phyloP scores from a whole-genome alignment of 2,329 filamentous ascomycete species.

The Verticillium alfalfae region DNA sequence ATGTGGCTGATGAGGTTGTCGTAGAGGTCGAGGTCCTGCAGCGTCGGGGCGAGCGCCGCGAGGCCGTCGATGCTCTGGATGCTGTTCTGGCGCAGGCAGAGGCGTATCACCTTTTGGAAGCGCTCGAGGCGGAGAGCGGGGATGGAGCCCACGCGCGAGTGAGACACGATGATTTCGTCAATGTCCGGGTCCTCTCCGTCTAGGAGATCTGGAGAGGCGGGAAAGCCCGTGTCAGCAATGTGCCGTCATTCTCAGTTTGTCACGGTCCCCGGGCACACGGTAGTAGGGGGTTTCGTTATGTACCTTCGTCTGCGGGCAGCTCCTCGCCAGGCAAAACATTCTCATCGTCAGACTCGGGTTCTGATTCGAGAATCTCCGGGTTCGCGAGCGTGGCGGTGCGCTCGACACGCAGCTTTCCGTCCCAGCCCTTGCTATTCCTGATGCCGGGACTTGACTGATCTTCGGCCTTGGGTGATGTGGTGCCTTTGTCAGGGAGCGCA shows the following conservation, averaged over 20 bases:
- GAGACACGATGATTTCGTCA: conserved; percentile 84
- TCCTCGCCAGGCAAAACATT: conserved; percentile 65
- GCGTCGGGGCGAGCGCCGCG: conserved; percentile 53
- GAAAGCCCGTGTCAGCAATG: conserved; percentile 10
- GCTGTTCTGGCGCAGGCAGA: conserved; percentile 90
- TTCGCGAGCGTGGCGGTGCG: conserved; percentile 66
- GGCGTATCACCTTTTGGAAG: conserved; percentile 67
- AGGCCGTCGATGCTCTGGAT: conserved; percentile 79
- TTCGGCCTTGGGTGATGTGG: conserved; percentile 26
- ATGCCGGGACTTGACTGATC: conserved; percentile 40
- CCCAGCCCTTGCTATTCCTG: conserved; percentile 68
- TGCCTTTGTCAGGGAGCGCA: conserved; percentile 39
- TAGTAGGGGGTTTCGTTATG: conserved; percentile 7
- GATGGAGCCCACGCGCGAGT: conserved; percentile 77
- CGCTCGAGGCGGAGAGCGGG: conserved; percentile 73
- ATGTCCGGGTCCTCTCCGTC: conserved; percentile 55
- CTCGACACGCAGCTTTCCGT: conserved; percentile 74
- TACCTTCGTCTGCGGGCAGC: conserved; percentile 79
- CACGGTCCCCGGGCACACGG: neutral
- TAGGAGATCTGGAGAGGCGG: conserved; percentile 44
- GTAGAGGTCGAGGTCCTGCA: conserved; percentile 88
- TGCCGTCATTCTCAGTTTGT: neutral
- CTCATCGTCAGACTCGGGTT: conserved; percentile 73
- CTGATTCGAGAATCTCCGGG: conserved; percentile 69
- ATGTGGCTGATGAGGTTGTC: conserved; percentile 92